These are phyloP conservation scores for Glycine latifolia DNA, from an alignment of 306 rosid species.

Conservation along the genomic window DNA sequence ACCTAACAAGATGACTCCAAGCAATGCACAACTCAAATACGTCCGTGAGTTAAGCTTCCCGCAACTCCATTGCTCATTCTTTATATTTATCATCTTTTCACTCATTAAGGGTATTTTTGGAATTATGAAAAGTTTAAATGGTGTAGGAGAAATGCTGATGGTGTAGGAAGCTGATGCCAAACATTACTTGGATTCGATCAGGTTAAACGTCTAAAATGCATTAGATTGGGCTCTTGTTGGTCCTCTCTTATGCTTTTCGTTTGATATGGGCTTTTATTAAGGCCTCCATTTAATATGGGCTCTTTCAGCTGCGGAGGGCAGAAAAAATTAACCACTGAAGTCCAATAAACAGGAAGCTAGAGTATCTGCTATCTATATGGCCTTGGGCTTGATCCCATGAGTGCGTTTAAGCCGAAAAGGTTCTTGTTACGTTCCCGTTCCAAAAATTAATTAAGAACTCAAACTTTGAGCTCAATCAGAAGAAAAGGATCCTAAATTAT, in stretches of 20 bases:
- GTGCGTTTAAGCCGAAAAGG: neutral
- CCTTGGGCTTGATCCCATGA: neutral
- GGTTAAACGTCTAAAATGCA: neutral
- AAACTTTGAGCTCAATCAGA: no score
- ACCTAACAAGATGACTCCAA: no score
- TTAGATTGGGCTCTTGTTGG: neutral
- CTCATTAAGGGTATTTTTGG: no score
- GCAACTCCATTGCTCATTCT: no score
- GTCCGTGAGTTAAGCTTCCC: no score
- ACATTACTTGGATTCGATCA: neutral
- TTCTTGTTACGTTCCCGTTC: neutral
- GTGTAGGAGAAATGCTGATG: no score
- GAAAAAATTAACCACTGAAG: neutral
- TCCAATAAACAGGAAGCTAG: neutral
- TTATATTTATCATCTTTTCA: no score
- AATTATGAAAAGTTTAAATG: no score
- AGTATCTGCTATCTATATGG: neutral
- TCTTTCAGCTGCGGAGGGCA: neutral
- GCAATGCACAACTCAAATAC: no score
- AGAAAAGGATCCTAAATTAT: no score
- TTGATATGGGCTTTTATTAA: neutral
- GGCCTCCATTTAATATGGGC: neutral
- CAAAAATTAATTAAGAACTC: no score
- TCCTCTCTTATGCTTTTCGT: neutral
- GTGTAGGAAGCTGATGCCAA: no score